These are phyloP conservation scores for Globisporangium canariense DNA, from an alignment of 352 stramenopile genomes.

Conservation along the genomic window DNA sequence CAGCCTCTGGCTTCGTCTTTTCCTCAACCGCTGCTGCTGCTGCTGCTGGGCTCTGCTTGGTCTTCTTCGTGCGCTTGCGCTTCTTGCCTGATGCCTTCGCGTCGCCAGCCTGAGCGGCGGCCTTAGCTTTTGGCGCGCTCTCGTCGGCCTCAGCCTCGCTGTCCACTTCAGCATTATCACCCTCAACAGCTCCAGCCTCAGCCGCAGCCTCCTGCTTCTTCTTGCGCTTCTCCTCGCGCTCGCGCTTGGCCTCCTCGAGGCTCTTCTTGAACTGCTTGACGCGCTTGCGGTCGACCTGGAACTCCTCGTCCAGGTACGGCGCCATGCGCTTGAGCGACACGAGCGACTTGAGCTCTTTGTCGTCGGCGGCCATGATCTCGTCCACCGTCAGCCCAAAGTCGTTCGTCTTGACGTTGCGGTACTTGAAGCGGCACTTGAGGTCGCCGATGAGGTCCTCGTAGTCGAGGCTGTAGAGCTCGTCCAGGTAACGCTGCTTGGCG, in stretches of 20 bases:
- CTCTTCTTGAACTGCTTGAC: constrained; percentile 80
- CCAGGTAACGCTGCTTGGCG: constrained; percentile 91
- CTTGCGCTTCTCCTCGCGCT: constrained; percentile 31
- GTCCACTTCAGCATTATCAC: constrained; percentile 6
- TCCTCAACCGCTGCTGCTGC: neutral
- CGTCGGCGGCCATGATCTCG: constrained; percentile 97
- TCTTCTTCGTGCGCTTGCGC: constrained; percentile 66
- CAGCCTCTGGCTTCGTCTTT: neutral
- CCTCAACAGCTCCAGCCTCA: neutral
- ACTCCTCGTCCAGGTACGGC: constrained; percentile 91
- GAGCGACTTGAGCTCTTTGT: constrained; percentile 95
- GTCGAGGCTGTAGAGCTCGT: constrained; percentile 98
- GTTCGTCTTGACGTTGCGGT: constrained; percentile 93
- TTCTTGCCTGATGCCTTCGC: constrained; percentile 42
- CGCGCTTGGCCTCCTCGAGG: constrained; percentile 38
- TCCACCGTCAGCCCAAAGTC: constrained; percentile 96
- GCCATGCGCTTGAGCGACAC: constrained; percentile 97
- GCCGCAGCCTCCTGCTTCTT: constrained; percentile 22
- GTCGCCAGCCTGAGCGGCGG: constrained; percentile 15
- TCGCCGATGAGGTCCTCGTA: constrained; percentile 99
- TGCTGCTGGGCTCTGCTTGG: constrained; percentile 28
- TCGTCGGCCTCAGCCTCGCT: neutral
- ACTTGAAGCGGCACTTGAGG: constrained; percentile 98
- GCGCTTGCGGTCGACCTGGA: constrained; percentile 55
- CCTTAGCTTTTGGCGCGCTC: constrained; percentile 14